phyloP scores from a whole-genome alignment of 2,329 filamentous ascomycete species.

The Phaeoacremonium minimum region DNA sequence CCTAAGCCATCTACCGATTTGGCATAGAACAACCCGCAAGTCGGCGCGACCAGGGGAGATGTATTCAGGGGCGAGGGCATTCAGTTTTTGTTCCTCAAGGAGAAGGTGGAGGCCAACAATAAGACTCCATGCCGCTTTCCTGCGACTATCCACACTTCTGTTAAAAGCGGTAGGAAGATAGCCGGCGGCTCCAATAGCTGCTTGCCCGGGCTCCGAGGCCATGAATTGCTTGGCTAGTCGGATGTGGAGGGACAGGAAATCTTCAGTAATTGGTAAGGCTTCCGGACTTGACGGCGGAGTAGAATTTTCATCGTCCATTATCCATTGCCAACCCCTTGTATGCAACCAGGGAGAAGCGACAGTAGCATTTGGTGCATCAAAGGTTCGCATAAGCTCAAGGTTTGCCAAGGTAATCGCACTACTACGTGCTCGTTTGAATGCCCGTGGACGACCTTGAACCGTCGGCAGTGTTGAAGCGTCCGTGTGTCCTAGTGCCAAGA shows the following conservation, averaged over 20 bases:
- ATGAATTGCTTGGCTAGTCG: slow-evolving; percentile 63
- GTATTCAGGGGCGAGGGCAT: slow-evolving; percentile 48
- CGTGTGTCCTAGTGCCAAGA: slow-evolving; percentile 48
- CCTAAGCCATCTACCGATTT: slow-evolving; percentile 77
- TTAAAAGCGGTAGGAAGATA: slow-evolving; percentile 60
- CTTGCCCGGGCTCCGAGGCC: slow-evolving; percentile 51
- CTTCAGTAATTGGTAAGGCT: slow-evolving; percentile 12
- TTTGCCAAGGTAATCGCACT: slow-evolving; percentile 17
- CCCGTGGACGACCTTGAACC: slow-evolving; percentile 17
- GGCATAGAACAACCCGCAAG: slow-evolving; percentile 71
- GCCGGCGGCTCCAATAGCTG: slow-evolving; percentile 47
- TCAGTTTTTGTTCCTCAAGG: slow-evolving; percentile 85
- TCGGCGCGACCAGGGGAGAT: slow-evolving; percentile 38
- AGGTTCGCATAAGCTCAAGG: slow-evolving; percentile 43
- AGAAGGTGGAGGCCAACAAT: slow-evolving; percentile 78
- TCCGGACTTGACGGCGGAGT: slow-evolving; percentile 5
- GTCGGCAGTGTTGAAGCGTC: slow-evolving; percentile 11
- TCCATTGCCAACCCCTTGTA: slow-evolving; percentile 67
- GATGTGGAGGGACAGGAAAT: slow-evolving; percentile 48
- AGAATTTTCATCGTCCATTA: slow-evolving; percentile 49
- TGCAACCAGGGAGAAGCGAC: slow-evolving; percentile 55
- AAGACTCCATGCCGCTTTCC: slow-evolving; percentile 60
- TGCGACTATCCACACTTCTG: slow-evolving; percentile 50
- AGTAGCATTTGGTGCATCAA: slow-evolving; percentile 42
- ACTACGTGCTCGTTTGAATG: slow-evolving; percentile 21